A percentile compares a stretch with the other conserved stretches of the same genome.
phyloP scores from a whole-genome alignment of 768 basidiomycete species.

The Tylopilus cervinicoccineus region DNA sequence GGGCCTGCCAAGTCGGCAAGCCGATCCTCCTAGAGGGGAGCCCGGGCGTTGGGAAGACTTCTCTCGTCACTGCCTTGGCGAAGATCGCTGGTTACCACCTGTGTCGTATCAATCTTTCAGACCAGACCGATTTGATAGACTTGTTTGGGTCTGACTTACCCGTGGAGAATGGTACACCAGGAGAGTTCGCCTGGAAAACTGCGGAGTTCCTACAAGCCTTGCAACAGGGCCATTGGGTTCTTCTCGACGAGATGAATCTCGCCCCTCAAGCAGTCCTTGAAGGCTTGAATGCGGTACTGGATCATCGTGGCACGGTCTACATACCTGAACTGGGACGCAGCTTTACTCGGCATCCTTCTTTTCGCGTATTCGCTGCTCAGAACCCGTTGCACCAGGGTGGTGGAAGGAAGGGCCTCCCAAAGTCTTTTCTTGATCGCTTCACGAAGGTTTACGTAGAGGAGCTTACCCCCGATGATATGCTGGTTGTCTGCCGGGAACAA shows the following conservation, averaged over 20 bases:
- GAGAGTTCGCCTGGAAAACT: conserved; percentile 96
- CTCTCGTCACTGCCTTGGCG: conserved; percentile 83
- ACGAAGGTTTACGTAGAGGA: conserved; percentile 96
- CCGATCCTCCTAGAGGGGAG: conserved; percentile 96
- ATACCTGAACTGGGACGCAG: conserved; percentile 92
- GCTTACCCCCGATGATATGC: conserved; percentile 70
- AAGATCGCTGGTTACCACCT: conserved; percentile 72
- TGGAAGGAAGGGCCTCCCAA: conserved; percentile 94
- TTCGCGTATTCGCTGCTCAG: conserved; percentile 96
- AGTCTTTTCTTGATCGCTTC: conserved; percentile 96
- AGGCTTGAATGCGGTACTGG: conserved; percentile 92
- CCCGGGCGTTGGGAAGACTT: conserved; percentile 98
- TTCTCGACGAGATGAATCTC: conserved; percentile 98
- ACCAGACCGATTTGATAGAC: conserved; percentile 95
- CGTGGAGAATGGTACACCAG: conserved; percentile 84
- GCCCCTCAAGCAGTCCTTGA: conserved; percentile 96
- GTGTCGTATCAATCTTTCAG: conserved; percentile 94
- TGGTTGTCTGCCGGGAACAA: conserved; percentile 70
- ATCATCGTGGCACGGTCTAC: conserved; percentile 92
- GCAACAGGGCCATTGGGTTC: conserved; percentile 96
- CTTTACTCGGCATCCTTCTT: conserved; percentile 86
- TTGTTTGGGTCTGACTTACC: conserved; percentile 96
- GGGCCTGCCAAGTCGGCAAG: conserved; percentile 86
- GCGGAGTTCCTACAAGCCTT: conserved; percentile 92
- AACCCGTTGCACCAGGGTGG: conserved; percentile 96